A percentile compares a stretch with the other conserved stretches of the same genome.
Conservation (phyloP, 805 yeast species). For the Pichia occidentalis region DNA sequence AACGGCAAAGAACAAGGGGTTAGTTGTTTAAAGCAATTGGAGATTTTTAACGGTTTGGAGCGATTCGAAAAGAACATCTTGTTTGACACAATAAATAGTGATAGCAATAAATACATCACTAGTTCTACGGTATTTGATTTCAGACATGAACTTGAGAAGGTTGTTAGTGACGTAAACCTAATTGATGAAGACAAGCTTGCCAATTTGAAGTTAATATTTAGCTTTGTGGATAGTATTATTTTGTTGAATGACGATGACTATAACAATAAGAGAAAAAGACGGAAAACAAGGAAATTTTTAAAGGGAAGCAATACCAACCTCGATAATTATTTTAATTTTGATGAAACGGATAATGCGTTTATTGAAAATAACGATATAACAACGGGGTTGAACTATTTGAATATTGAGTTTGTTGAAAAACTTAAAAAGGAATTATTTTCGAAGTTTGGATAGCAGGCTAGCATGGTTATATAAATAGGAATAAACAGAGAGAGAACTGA, state of each 20-base stretch:
- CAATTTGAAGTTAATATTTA: constrained; percentile 56
- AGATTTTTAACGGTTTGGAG: constrained; percentile 19
- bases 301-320: background rate
- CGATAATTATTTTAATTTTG: constrained; percentile 1
- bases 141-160: constrained; percentile 42
- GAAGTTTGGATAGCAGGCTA: constrained; percentile 1
- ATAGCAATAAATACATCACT: constrained; percentile 16
- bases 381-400: constrained; percentile 38
- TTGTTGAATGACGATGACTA: constrained; percentile 6
- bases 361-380: background rate
- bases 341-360: constrained; percentile 1
- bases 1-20: constrained; percentile 4
- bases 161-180: constrained; percentile 36
- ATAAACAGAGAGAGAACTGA: too few relatives aligned
- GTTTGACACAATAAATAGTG: constrained; percentile 8
- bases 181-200: constrained; percentile 48
- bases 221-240: constrained; percentile 44
- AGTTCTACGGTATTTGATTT: constrained; percentile 47
- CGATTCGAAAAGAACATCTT: constrained; percentile 19
- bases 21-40: constrained; percentile 15
- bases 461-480: too few relatives aligned
- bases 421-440: constrained; percentile 41
- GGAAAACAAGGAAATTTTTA: constrained; percentile 12
- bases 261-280: constrained; percentile 1
- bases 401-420: constrained; percentile 45